Evolutionary conservation across 2,329 filamentous ascomycete genomes (phyloP).

Genomic region (Trichoderma gracile): DNA sequence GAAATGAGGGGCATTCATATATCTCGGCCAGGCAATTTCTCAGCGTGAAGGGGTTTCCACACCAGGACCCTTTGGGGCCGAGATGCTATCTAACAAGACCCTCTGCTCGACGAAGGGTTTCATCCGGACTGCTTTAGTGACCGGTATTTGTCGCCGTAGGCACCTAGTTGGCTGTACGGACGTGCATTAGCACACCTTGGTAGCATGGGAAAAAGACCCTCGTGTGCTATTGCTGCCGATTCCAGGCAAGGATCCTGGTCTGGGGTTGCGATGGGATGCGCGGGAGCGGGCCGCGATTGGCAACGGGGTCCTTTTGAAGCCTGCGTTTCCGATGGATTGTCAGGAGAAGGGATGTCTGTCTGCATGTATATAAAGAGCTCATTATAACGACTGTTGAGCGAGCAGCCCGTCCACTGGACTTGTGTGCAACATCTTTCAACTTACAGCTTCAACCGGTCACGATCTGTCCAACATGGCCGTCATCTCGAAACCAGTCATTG

Average conservation of each 20-base stretch:
- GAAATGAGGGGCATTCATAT: background rate
- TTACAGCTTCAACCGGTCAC: too few relatives aligned
- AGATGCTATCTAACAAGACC: background rate
- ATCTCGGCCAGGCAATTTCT: background rate
- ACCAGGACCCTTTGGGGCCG: background rate
- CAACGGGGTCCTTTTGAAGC: background rate
- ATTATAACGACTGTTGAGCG: background rate
- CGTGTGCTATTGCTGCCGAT: background rate
- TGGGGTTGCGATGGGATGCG: background rate
- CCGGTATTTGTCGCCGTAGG: background rate
- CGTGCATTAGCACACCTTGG: too few relatives aligned
- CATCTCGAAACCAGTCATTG: background rate
- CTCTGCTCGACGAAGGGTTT: background rate
- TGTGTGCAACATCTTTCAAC: background rate
- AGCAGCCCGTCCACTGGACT: too few relatives aligned
- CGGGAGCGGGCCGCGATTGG: background rate
- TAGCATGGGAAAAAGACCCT: background rate
- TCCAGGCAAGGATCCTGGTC: background rate
- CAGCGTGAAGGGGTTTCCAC: background rate
- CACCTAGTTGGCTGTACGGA: too few relatives aligned
- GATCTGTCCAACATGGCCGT: background rate
- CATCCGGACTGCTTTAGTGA: background rate
- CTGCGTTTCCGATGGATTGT: background rate
- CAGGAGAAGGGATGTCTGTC: too few relatives aligned
- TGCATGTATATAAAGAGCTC: constrained; percentile 1